phyloP scores from a whole-genome alignment of 176 grass and related monocot species.

The Leersia perrieri region DNA sequence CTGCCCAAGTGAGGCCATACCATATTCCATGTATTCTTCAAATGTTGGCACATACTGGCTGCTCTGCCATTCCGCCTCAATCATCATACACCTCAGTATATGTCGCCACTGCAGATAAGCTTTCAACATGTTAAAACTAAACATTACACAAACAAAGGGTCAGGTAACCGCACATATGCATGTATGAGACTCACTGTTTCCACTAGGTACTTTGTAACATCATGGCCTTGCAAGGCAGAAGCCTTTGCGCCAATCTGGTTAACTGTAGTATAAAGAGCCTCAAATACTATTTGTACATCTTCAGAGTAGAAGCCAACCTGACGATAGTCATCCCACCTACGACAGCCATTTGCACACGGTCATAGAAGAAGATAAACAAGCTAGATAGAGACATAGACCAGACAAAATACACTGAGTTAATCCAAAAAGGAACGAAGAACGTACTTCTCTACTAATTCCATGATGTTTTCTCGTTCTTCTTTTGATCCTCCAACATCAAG shows the following conservation, averaged over 20 bases:
- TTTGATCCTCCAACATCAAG: slow-evolving; percentile 72
- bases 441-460: slow-evolving; percentile 63
- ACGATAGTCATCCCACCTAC: slow-evolving; percentile 64
- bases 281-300: slow-evolving; percentile 65
- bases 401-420: background rate
- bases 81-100: slow-evolving; percentile 64
- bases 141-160: background rate
- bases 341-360: background rate
- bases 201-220: slow-evolving; percentile 52
- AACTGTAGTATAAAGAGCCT: slow-evolving; percentile 44
- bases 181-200: slow-evolving; percentile 46
- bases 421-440: background rate
- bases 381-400: too few relatives aligned
- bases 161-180: too few relatives aligned
- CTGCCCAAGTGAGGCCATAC: slow-evolving; percentile 48
- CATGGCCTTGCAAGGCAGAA: slow-evolving; percentile 50
- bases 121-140: background rate
- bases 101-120: slow-evolving; percentile 48
- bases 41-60: slow-evolving; percentile 42
- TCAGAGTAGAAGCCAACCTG: slow-evolving; percentile 51
- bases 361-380: background rate
- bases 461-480: slow-evolving; percentile 59
- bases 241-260: slow-evolving; percentile 63
- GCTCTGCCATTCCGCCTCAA: slow-evolving; percentile 53
- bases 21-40: slow-evolving; percentile 65